Evolutionary conservation across 1,284 basidiomycete species (phyloP).

Genomic region (Ustilago hordei): DNA sequence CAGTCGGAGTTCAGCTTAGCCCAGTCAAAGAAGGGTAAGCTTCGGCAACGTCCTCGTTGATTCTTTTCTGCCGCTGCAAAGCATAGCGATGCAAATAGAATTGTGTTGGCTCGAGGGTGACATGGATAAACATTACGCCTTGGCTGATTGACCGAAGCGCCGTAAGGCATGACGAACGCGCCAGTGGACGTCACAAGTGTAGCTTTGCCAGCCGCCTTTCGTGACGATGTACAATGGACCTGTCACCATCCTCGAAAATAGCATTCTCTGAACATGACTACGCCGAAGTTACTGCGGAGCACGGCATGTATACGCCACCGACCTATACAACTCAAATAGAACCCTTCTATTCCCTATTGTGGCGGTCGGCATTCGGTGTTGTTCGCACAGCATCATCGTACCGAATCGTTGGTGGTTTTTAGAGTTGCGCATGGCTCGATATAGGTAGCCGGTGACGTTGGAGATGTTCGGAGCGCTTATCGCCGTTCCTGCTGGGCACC

Average conservation of each 20-base stretch:
- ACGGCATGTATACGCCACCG: too few relatives aligned
- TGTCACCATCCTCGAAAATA: neutral
- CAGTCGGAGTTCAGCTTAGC: too few relatives aligned
- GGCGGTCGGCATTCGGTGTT: neutral
- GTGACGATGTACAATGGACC: too few relatives aligned
- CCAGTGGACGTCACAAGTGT: too few relatives aligned
- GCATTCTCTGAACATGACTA: neutral
- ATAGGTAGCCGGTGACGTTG: neutral
- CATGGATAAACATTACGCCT: too few relatives aligned
- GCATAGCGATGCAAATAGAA: neutral
- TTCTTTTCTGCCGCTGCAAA: neutral
- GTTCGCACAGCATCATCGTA: neutral
- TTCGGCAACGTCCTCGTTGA: neutral
- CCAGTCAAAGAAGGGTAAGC: too few relatives aligned
- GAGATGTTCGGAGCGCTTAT: neutral
- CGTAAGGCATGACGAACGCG: too few relatives aligned
- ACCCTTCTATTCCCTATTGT: neutral
- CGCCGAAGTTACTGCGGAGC: neutral
- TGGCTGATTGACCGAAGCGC: too few relatives aligned
- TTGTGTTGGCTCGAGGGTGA: too few relatives aligned
- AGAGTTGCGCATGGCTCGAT: neutral
- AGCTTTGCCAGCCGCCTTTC: too few relatives aligned
- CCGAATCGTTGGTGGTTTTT: slow-evolving; percentile 3
- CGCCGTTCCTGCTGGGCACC: neutral
- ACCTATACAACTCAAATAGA: neutral